Conservation (phyloP, 306 rosid species). For the Oxytropis ochrocephala region DNA sequence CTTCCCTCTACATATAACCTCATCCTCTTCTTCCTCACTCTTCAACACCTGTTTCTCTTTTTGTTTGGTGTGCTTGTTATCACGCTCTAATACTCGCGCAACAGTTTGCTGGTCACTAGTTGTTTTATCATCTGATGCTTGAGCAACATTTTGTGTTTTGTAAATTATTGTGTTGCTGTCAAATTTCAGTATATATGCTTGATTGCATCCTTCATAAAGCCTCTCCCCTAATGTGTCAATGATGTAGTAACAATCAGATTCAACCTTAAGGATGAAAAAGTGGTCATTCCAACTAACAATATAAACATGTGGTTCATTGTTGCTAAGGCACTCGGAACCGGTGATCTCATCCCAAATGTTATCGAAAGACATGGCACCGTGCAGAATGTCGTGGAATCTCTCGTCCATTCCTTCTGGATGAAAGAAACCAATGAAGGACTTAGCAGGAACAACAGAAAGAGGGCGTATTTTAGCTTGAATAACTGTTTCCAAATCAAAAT, state of each 20-base stretch:
- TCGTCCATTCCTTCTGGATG: constrained; percentile 89
- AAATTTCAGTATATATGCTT: constrained; percentile 88
- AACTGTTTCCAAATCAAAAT: constrained; percentile 90
- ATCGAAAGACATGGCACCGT: constrained; percentile 92
- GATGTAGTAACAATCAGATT: constrained; percentile 74
- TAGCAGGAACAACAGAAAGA: constrained; percentile 58
- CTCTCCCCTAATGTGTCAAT: constrained; percentile 97
- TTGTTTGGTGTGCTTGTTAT: constrained; percentile 27
- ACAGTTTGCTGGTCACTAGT: constrained; percentile 34
- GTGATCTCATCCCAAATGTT: constrained; percentile 94
- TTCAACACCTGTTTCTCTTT: constrained; percentile 31
- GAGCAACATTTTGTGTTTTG: constrained; percentile 35
- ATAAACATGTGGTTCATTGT: constrained; percentile 57
- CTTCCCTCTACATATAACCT: constrained; percentile 64
- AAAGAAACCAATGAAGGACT: constrained; percentile 86
- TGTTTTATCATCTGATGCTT: constrained; percentile 41
- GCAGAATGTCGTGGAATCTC: constrained; percentile 61
- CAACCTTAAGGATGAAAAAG: constrained; percentile 91
- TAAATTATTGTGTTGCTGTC: constrained; percentile 55
- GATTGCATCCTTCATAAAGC: constrained; percentile 89
- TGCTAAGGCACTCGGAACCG: constrained; percentile 37
- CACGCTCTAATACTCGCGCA: constrained; percentile 30
- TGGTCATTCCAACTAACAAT: constrained; percentile 98
- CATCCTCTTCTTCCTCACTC: constrained; percentile 45
- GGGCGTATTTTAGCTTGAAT: constrained; percentile 83